These are phyloP conservation scores for Trametes villosa DNA, from an alignment of 768 basidiomycete species.

Conservation along the genomic window DNA sequence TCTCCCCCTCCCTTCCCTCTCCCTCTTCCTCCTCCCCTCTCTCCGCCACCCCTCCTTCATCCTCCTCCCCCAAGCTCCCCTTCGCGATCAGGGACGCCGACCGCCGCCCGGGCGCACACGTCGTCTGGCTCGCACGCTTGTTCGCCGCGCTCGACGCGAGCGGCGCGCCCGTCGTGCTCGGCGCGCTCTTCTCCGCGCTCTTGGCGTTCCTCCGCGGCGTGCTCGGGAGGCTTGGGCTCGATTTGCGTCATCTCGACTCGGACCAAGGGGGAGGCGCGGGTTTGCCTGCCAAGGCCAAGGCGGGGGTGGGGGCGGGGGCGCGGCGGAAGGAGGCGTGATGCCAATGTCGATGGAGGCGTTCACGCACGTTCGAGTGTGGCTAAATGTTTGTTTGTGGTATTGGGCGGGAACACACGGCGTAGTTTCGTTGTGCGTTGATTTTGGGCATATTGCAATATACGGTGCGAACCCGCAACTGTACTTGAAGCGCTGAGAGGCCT, in stretches of 20 bases:
- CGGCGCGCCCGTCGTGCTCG: constrained; percentile 39
- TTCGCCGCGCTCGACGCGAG: constrained; percentile 47
- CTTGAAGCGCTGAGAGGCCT: too few relatives aligned
- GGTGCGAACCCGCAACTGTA: too few relatives aligned
- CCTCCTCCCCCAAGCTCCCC: neutral
- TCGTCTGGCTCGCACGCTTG: constrained; percentile 32
- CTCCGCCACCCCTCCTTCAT: too few relatives aligned
- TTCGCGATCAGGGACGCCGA: constrained; percentile 34
- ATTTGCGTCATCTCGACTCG: constrained; percentile 10
- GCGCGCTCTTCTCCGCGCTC: constrained; percentile 27
- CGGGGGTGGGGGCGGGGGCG: too few relatives aligned
- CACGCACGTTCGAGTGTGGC: too few relatives aligned
- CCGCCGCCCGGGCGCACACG: constrained; percentile 28
- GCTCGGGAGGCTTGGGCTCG: constrained; percentile 7
- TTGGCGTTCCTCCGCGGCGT: constrained; percentile 13
- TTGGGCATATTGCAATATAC: too few relatives aligned
- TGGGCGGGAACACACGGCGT: too few relatives aligned
- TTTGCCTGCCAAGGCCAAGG: neutral
- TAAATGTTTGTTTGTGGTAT: neutral
- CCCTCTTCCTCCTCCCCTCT: neutral
- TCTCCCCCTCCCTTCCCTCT: constrained; percentile 15
- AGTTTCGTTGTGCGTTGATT: too few relatives aligned
- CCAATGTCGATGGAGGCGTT: neutral
- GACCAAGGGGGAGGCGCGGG: neutral
- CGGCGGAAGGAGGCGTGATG: constrained; percentile 2